A percentile compares a stretch with the other conserved stretches of the same genome.
Conservation (phyloP, 768 basidiomycete species). For the Amanita subjunquillea region DNA sequence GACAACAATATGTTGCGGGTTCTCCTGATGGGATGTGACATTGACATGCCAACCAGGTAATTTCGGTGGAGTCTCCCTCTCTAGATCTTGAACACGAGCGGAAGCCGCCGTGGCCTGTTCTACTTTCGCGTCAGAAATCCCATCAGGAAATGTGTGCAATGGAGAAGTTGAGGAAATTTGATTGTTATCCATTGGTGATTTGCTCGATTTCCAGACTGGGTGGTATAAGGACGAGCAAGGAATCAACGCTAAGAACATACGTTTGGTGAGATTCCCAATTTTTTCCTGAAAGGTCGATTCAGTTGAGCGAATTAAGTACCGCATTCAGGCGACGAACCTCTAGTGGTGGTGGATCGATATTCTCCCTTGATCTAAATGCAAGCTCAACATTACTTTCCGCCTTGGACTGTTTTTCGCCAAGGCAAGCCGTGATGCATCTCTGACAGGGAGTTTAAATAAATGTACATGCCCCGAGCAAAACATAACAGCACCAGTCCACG, state of each 20-base stretch:
- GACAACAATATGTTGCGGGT: conserved; percentile 10
- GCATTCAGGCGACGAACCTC: not conserved
- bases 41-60: not conserved
- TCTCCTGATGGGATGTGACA: not conserved
- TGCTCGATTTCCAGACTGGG: conserved; percentile 7
- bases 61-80: not conserved
- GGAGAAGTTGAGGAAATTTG: not conserved
- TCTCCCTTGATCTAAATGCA: conserved; percentile 8
- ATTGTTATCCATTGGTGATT: not conserved
- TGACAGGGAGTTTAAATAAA: not conserved
- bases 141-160: not conserved
- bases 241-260: conserved; percentile 8
- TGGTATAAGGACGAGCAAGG: not conserved
- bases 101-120: not conserved
- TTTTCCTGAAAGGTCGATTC: conserved; percentile 10
- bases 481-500: conserved; percentile 35
- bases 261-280: conserved; percentile 14
- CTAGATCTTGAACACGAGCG: not conserved
- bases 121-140: not conserved
- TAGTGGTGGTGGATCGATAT: not conserved
- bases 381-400: conserved; percentile 13
- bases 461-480: not conserved
- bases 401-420: conserved; percentile 14
- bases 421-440: conserved; percentile 6
- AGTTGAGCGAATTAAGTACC: not conserved